Base-by-base conservation (phyloP, 352 stramenopile genomes). In the Discostella stelligera region DNA sequence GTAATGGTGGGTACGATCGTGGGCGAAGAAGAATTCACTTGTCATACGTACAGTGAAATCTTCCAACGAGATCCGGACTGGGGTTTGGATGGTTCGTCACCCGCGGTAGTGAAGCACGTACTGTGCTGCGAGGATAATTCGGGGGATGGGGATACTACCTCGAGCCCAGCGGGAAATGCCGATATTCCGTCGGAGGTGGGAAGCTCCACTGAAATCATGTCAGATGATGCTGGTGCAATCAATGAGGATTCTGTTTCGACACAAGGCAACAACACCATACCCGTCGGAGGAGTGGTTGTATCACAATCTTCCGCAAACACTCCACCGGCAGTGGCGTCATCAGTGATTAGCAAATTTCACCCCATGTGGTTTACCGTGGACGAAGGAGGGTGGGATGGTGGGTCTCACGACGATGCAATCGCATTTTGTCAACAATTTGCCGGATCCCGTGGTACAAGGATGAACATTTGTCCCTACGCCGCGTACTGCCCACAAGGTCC, bases 401-500 rank as follows among this genome's bases (percentile, higher is more conserved):
- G 56, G 10, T 39, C 54, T 39, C 50, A 80, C 50, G 39, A 59
- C 27, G 54, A 74, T 41, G 73, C 50, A 13, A 30, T 71, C 27
- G 20, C 27, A 48, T 80, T 75, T 62, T 80, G 73, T 65, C 41
- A 79, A 39, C 30, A 53, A 9, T 49, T 70, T 66, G 65, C 67
- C 14, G 71, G 61, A 49, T 48, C 65, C 20, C 46, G 63, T 64
- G 73, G 73, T 13, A 71, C 59, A 46, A 30, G 30, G 27, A 61
- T 76, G 53, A 50, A 68, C 27, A 37, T 80, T 18, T 80, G 73
- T 27, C 59, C 73, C 7, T 74, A 76, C 39, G 58, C 23, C 44
- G 66, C 56, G 44, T 74, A 74, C 32, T 74, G 66, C 39, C 67
- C 74, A 13, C 23, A 82, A 53, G 74, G 74, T 20, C 67, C 74